phyloP scores from a whole-genome alignment of 176 grass and related monocot genomes.

The Tillandsia leiboldiana region DNA sequence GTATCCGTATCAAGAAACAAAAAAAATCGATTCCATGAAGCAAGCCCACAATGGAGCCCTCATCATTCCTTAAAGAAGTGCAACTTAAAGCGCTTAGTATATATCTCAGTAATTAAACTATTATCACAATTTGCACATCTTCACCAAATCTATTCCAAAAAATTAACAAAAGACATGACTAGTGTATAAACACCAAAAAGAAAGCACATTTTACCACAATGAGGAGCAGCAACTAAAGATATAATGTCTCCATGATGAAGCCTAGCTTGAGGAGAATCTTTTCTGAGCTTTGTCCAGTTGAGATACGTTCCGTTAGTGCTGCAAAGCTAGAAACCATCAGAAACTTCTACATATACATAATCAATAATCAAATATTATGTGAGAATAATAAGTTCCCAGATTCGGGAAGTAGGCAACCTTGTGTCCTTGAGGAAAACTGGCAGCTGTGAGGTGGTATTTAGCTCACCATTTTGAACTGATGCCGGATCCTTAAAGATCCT shows the following conservation, averaged over 20 bases:
- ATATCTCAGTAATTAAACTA: no score
- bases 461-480: constrained; percentile 21
- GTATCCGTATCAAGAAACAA: no score
- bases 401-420: constrained; percentile 44
- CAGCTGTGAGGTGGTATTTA: constrained; percentile 14
- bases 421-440: constrained; percentile 71
- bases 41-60: no score
- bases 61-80: no score
- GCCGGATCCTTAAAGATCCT: constrained; percentile 61
- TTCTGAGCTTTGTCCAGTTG: constrained; percentile 62
- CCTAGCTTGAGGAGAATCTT: constrained; percentile 41
- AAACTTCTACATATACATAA: not conserved
- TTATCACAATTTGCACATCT: no score
- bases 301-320: constrained; percentile 81
- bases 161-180: no score
- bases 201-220: constrained; percentile 32
- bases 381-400: not conserved
- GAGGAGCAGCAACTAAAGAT: constrained; percentile 51
- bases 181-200: no score
- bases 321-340: constrained; percentile 21
- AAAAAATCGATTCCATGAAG: no score
- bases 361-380: not conserved
- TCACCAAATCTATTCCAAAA: no score
- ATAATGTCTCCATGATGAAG: constrained; percentile 79
- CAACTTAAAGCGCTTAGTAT: no score